Base-by-base conservation (phyloP, 2,329 filamentous ascomycete species). In the Pseudopithomyces chartarum region DNA sequence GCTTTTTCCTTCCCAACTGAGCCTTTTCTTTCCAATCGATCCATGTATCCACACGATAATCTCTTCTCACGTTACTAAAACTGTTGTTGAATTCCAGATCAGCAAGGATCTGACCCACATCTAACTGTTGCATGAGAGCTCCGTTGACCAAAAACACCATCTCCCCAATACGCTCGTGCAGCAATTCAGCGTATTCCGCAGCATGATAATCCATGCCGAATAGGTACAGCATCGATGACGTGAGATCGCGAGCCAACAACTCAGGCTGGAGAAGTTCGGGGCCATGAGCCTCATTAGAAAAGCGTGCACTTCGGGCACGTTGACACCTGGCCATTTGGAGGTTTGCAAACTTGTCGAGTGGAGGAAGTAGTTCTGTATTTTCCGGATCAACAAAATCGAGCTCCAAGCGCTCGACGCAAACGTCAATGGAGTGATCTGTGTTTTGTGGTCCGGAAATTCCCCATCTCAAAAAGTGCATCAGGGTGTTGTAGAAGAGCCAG, bases 341-440 rank as follows among this genome's bases (percentile, higher is more conserved):
- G 22, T 19, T n/a, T 23, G 1, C 5, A 12, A 10, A 6, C 8
- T 48, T 15, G 15, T 17, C 15, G 19, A 6, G 6, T n/a, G 46
- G 47, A 15, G 40, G 54, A 26, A 55, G 40, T 6, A 46, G 17
- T 3, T 32, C 22, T 6, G 10, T 32, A 6, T 55, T 47, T 22
- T 51, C 47, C n/a, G 54, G 54, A 17, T 55, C 40, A 6, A 51
- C 38, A 11, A 55, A 55, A 12, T 55, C 47, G 15, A 55, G 47
- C 33, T 51, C 54, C 13, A 55, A 19, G 12, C n/a, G n/a, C 13
- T 55, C 33, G 22, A 55, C 43, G 2, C 46, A 39, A 12, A 55
- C 15, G 7, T 11, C 6, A 3, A 34, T 12, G 2, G 34, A 17
- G 10, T 2, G 15, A 20, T 12, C 11, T 3, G 12, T 15, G 6